Base-by-base conservation (phyloP, 805 yeast species). In the Candida fluviatilis region DNA sequence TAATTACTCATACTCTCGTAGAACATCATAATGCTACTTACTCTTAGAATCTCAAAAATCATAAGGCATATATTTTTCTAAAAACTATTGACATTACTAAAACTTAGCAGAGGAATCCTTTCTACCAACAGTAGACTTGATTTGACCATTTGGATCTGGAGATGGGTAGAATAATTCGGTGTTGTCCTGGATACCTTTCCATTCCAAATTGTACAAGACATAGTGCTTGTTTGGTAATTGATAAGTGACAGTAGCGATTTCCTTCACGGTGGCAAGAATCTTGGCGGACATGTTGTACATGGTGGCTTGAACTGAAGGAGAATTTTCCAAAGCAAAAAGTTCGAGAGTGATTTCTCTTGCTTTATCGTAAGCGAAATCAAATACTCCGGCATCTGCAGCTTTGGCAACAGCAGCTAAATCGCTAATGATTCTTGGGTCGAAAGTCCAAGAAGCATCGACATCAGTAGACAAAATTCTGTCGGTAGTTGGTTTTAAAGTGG, bases 281-380 rank as follows among this genome's bases (percentile, higher is more conserved):
- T 76, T 79, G 47, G 78, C 73, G 28, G 85, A 75, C 93, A 90
- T 90, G 73, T 88, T 85, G 73, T 78, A 90, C 96, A 90, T 91
- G 42, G 96, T 90, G 33, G 95, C 96, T 69, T 90, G 97, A 34
- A 90, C 97, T 18, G 95, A 84, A n/a, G 96, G 79, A 7, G 95
- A 86, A 62, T 86, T 79, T 63, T 90, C 96, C 36, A 75, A 60
- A 13, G 96, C 96, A 62, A 90, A 90, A 42, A 73, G 71, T 38
- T 78, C 82, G 52, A 89, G 72, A 1, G 96, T 88, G 52, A 77
- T 73, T 28, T 67, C 69, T 52, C 87, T 75, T 14, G 87, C 93
- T 11, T 59, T 54, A n/a, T 67, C 58, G 60, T 73, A 85, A 23
- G 84, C 75, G 7, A 57, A 38, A 62, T 88, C 95, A 53, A 88